Conservation (phyloP, 1,284 basidiomycete species). For the Mycena citricolor region DNA sequence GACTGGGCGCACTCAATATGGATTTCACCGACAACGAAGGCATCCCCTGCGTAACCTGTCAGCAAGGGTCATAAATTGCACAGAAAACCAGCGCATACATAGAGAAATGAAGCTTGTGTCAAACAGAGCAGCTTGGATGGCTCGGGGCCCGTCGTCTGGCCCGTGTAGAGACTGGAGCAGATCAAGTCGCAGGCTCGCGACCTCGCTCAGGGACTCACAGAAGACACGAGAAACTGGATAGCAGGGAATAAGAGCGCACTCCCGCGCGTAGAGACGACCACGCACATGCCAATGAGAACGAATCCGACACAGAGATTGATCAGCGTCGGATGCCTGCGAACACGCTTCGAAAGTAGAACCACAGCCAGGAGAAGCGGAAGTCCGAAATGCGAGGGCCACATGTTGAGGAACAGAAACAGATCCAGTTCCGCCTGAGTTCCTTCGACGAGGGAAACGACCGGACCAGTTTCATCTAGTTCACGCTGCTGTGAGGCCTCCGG, state of each 20-base stretch:
- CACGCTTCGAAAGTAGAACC: constrained; percentile 39
- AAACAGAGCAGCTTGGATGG: constrained; percentile 44
- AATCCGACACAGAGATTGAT: constrained; percentile 32
- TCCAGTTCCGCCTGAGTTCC: constrained; percentile 41
- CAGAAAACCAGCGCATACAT: constrained; percentile 22
- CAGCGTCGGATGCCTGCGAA: constrained; percentile 49
- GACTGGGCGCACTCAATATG: not conserved
- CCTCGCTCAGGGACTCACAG: constrained; percentile 35
- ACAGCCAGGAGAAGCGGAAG: constrained; percentile 44
- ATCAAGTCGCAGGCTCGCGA: constrained; percentile 6
- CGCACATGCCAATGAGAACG: constrained; percentile 30
- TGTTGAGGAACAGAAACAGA: constrained; percentile 45
- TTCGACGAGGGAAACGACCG: constrained; percentile 30
- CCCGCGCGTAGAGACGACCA: constrained; percentile 44
- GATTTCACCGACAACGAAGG: constrained; percentile 41
- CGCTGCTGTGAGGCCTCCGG: too few relatives aligned
- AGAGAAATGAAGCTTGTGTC: constrained; percentile 46
- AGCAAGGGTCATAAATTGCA: not conserved
- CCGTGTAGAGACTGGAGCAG: constrained; percentile 32
- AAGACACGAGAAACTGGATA: constrained; percentile 35
- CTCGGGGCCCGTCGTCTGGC: constrained; percentile 42
- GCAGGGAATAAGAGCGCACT: constrained; percentile 30
- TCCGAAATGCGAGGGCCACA: constrained; percentile 49
- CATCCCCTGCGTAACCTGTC: constrained; percentile 30
- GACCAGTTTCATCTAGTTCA: constrained; percentile 1